Base-by-base conservation (phyloP, 441 rosid species). In the Erysimum cheiri region DNA sequence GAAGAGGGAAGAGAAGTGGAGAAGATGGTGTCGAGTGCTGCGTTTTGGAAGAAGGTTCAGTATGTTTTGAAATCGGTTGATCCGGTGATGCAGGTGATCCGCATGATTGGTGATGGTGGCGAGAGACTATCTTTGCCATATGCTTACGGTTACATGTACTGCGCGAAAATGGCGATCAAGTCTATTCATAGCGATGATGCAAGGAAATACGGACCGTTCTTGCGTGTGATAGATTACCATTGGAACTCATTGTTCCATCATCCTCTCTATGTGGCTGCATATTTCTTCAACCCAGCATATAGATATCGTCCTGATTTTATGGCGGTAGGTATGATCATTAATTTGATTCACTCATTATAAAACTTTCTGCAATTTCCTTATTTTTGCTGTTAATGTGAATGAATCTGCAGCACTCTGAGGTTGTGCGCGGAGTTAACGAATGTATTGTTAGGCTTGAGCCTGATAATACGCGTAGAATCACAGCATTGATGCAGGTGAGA, bases 41-140 rank as follows among this genome's bases (percentile, higher is more conserved):
- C 88, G 22, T 94, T 94, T 77, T 93, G 98, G 98, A 93, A 87
- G 84, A 89, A 93, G 81, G 72, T 84, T 81, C 93, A 85, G 74
- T 81, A 82, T 58, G 86, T 88, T 22, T 75, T 81, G 75, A 91
- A 82, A 72, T 88, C 90, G 15, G 82, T 93, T 55, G 96, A 88
- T 74, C 99, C 98, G 1, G 68, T 94, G 58, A 80, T 85, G 63
- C 85, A 82, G 73, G 86, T 92, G 75, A 85, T 90, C 64, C 89
- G 76, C 68, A 92, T 81, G 86, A 80, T 90, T 6, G 78, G 54
- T 12, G 69, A 73, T 66, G 74, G 78, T 49, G 74, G 82, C 31
- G 90, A 85, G 75, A 84, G 75, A 67, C 79, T 67, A 50, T 86
- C 93, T 3, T 77, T 88, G 81, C 85, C 95, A 19, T 85, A 69